Evolutionary conservation across 768 basidiomycete species (phyloP).

Genomic region (Suillus plorans): DNA sequence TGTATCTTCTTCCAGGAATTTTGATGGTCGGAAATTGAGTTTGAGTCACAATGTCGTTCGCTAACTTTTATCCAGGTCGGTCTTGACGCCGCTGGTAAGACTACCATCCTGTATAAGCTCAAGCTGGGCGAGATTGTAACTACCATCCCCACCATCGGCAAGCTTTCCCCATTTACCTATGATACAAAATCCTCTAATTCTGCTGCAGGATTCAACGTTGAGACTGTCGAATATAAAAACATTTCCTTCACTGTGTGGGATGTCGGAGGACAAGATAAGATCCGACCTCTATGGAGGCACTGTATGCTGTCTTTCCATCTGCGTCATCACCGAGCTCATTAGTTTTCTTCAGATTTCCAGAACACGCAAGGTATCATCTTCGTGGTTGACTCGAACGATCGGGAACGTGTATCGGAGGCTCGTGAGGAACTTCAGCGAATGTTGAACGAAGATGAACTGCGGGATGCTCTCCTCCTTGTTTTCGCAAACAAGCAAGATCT

Average conservation of each 20-base stretch:
- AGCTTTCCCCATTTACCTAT: constrained; percentile 31
- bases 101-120: constrained; percentile 97
- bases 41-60: constrained; percentile 14
- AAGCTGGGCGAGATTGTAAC: constrained; percentile 99
- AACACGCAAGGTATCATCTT: constrained; percentile 99
- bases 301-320: constrained; percentile 58
- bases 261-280: constrained; percentile 99
- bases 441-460: constrained; percentile 99
- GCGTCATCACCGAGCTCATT: constrained; percentile 16
- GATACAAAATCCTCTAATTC: constrained; percentile 15
- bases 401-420: constrained; percentile 98
- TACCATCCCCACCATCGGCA: constrained; percentile 99
- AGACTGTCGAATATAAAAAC: constrained; percentile 99
- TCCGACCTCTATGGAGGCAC: constrained; percentile 99
- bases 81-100: constrained; percentile 99
- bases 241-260: constrained; percentile 99
- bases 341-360: constrained; percentile 82
- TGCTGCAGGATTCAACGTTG: constrained; percentile 94
- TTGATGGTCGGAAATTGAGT: constrained; percentile 68
- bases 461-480: constrained; percentile 96
- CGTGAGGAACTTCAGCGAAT: constrained; percentile 99
- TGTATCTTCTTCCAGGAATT: constrained; percentile 67
- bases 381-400: constrained; percentile 98
- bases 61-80: constrained; percentile 65
- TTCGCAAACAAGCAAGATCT: constrained; percentile 99